Conservation (phyloP, 768 basidiomycete genomes). For the Tulasnella sp. region DNA sequence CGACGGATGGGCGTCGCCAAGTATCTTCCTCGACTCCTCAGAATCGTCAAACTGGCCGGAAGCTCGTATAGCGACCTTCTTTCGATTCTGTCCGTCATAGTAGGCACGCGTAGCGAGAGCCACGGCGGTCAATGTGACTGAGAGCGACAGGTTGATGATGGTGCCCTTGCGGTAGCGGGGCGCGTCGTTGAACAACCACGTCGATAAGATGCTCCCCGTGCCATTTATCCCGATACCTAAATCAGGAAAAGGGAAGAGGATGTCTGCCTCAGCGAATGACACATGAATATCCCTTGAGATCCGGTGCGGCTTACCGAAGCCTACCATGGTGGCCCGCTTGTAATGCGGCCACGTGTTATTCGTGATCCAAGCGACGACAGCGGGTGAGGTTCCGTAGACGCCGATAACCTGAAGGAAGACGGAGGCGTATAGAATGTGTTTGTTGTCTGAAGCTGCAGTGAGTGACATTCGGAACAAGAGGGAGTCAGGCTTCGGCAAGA, state of each 20-base stretch:
- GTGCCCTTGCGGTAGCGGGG: slow-evolving; percentile 1
- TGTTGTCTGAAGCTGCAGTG: slow-evolving; percentile 24
- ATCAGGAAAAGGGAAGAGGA: background rate
- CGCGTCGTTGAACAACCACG: slow-evolving; percentile 7
- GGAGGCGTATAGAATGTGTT: slow-evolving; percentile 37
- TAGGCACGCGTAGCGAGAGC: background rate
- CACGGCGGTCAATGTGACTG: background rate
- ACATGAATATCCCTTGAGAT: slow-evolving; percentile 25
- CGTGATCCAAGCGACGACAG: slow-evolving; percentile 46
- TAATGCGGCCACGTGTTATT: slow-evolving; percentile 50
- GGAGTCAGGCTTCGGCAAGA: too few relatives aligned
- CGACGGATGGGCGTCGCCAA: too few relatives aligned
- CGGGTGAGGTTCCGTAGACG: slow-evolving; percentile 42
- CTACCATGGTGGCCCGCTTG: slow-evolving; percentile 47
- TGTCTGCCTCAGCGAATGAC: too few relatives aligned
- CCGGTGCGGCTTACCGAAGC: slow-evolving; percentile 36
- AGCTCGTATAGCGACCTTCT: background rate
- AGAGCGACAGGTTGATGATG: slow-evolving; percentile 11
- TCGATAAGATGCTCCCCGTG: background rate
- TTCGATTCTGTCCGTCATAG: background rate
- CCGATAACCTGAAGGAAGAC: slow-evolving; percentile 47
- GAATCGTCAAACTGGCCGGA: background rate
- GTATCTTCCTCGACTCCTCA: too few relatives aligned
- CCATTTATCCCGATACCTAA: background rate
- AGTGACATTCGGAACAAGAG: too few relatives aligned